Conservation (phyloP, 257 asterid genomes). For the Penstemon davidsonii region DNA sequence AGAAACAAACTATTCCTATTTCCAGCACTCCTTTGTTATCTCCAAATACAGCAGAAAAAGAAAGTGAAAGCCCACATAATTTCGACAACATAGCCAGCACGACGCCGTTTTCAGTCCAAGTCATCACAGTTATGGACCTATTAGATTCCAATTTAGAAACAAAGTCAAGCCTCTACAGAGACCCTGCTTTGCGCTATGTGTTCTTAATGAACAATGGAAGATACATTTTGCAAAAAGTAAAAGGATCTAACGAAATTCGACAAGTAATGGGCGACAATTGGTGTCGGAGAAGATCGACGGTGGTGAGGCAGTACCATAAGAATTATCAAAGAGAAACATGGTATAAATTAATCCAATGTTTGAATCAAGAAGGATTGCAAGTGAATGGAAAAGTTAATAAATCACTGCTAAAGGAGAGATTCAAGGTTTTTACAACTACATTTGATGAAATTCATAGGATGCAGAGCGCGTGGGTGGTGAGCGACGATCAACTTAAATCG, state of each 20-base stretch:
- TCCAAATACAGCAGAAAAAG: constrained; percentile 29
- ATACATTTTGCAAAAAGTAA: constrained; percentile 74
- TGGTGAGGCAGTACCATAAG: constrained; percentile 75
- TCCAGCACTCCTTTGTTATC: background rate
- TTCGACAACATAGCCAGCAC: constrained; percentile 10
- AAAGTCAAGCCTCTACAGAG: constrained; percentile 61
- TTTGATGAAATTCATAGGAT: constrained; percentile 68
- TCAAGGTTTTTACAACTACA: constrained; percentile 57
- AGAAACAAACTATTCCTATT: constrained; percentile 13
- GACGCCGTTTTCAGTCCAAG: constrained; percentile 52
- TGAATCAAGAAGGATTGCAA: constrained; percentile 65
- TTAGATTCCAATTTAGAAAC: constrained; percentile 55
- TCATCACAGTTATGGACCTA: constrained; percentile 62
- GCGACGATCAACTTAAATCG: constrained; percentile 90
- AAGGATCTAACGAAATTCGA: constrained; percentile 57
- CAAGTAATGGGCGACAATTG: constrained; percentile 79
- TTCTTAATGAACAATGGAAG: constrained; percentile 90
- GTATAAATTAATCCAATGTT: constrained; percentile 55
- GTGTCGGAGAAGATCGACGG: constrained; percentile 79
- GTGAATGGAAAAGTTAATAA: constrained; percentile 55
- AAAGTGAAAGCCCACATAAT: constrained; percentile 32
- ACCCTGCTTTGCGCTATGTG: constrained; percentile 55
- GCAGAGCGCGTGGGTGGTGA: constrained; percentile 79
- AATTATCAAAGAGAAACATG: constrained; percentile 85
- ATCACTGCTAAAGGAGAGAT: constrained; percentile 61